These are phyloP conservation scores for Postia placenta DNA, from an alignment of 768 basidiomycete genomes.

Conservation along the genomic window DNA sequence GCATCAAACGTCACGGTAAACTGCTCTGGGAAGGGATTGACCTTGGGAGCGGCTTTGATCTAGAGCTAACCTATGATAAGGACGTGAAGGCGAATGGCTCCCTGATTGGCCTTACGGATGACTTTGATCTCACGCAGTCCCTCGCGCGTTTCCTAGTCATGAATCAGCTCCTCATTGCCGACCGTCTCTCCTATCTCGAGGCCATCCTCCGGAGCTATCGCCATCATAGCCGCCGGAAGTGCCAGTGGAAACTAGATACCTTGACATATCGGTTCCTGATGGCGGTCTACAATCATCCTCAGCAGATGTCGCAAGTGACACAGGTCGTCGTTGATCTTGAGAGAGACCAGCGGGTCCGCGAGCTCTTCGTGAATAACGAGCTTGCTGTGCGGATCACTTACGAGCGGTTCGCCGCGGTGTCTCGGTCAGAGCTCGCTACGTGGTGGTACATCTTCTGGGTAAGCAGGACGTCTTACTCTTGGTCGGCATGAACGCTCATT, in stretches of 20 bases:
- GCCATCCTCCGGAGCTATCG: conserved; percentile 46
- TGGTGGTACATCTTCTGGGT: conserved; percentile 87
- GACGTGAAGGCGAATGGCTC: conserved; percentile 41
- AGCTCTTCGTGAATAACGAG: conserved; percentile 41
- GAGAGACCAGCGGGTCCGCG: conserved; percentile 47
- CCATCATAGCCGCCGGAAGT: conserved; percentile 40
- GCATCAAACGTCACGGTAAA: conserved; percentile 47
- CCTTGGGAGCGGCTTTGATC: conserved; percentile 64
- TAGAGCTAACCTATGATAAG: conserved; percentile 52
- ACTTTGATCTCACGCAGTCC: conserved; percentile 54
- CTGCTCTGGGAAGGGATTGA: conserved; percentile 46
- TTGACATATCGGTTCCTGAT: conserved; percentile 61
- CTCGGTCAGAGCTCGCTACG: conserved; percentile 40
- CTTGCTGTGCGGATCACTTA: conserved; percentile 43
- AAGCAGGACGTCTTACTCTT: conserved; percentile 12
- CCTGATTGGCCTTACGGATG: conserved; percentile 57
- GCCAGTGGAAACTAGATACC: conserved; percentile 42
- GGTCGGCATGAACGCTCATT: not conserved
- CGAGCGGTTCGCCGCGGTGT: conserved; percentile 46
- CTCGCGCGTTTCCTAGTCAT: conserved; percentile 59
- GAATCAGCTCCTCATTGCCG: conserved; percentile 46
- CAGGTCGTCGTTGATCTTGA: conserved; percentile 43
- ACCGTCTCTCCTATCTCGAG: conserved; percentile 38
- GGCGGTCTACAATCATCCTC: conserved; percentile 53
- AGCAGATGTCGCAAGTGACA: conserved; percentile 36